Conservation (phyloP, 2,329 filamentous ascomycete species). For the Calonectria fujianensis region DNA sequence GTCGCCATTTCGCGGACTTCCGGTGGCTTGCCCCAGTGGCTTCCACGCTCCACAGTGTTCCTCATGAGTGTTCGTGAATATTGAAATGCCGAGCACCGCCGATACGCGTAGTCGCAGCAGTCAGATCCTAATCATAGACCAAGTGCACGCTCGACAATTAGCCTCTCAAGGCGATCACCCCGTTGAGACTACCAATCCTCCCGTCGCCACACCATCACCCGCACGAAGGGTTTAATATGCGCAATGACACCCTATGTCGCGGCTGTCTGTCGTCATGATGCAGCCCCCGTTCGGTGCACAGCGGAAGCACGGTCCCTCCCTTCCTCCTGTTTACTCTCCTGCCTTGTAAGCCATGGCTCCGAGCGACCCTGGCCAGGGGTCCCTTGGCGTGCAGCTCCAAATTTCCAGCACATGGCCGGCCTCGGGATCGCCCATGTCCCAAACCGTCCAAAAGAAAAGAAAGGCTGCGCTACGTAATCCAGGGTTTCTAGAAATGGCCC, state of each 20-base stretch:
- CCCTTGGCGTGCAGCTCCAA: conserved; percentile 55
- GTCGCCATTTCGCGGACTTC: conserved; percentile 43
- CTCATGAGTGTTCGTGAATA: conserved; percentile 3
- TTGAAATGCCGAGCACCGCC: neutral
- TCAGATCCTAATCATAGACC: conserved; percentile 7
- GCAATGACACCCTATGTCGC: conserved; percentile 12
- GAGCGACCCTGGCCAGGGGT: conserved; percentile 53
- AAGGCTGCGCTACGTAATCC: conserved; percentile 46
- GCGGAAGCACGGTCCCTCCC: conserved; percentile 23
- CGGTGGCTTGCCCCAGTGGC: conserved; percentile 23
- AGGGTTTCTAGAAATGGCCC: conserved; percentile 45
- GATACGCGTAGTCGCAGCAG: neutral
- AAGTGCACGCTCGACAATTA: neutral
- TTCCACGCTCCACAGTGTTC: conserved; percentile 19
- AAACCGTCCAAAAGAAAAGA: conserved; percentile 47
- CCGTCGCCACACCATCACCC: conserved; percentile 13
- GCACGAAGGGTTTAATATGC: neutral
- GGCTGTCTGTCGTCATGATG: conserved; percentile 31
- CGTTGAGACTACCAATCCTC: neutral
- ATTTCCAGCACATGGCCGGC: conserved; percentile 52
- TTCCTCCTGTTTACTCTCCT: conserved; percentile 43
- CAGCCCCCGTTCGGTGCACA: conserved; percentile 31
- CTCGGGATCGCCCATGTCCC: conserved; percentile 45
- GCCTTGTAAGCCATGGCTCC: conserved; percentile 46
- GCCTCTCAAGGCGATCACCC: neutral